Base-by-base conservation (phyloP, 1,284 basidiomycete genomes). In the Heliocybe sulcata region DNA sequence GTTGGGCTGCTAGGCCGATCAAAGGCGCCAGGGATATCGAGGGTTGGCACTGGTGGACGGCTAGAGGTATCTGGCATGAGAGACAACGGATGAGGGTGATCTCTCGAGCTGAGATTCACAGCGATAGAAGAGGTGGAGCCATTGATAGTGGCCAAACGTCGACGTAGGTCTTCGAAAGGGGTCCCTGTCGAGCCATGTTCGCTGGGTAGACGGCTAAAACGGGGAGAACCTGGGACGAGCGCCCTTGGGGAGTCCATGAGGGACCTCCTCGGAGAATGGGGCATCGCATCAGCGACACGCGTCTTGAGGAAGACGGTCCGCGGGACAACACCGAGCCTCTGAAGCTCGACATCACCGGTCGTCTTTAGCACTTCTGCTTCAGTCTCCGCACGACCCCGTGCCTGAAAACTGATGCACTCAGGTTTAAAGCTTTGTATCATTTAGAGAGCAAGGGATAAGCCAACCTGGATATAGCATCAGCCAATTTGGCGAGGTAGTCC, bases 271-370 rank as follows among this genome's bases (percentile, higher is more conserved):
- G 70, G 65, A 6, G 68, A 63, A 35, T 74, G 76, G 3, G 68
- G 60, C 2, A 63, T 54, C 19, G 67, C 54, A 3, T 83, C 81
- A 3, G 73, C 65, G 27, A 72, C 67, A 26, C 78, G 73, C 3
- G 78, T 69, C 59, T 85, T 92, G 61, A 99, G 78, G 71, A 99
- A 98, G 22, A 99, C 90, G 0, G 95, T 99, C 59, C 94, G 93
- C 3, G 94, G 94, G 0, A 94, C 91, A n/a, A 98, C 89, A 2
- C 89, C 86, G 45, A 95, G 80, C 65, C 92, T 90, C 67, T 90
- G 85, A 42, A 92, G 73, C 60, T 90, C 87, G 31, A 91, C 76
- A 35, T 84, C 80, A 10, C 78, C 78, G 10, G 77, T 82, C 9
- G 83, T 79, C 63, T 87, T 86, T 2, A 90, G 78, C 55, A 77